Evolutionary conservation across 768 basidiomycete genomes (phyloP), one percentile per base, ranked within the genome.

Genomic region (Tulasnella sp.): DNA sequence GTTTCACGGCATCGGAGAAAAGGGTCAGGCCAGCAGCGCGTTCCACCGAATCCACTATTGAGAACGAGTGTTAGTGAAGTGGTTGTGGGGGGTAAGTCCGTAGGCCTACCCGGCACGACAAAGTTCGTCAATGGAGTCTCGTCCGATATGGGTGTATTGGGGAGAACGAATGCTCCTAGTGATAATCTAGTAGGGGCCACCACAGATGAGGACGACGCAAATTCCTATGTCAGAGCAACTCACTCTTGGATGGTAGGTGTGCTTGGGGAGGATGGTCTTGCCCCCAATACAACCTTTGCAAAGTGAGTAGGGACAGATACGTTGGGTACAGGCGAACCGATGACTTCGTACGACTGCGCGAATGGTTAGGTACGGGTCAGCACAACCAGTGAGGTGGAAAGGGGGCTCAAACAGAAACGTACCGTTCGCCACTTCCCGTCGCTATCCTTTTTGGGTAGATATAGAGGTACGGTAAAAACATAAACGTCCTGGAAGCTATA

Each of bases 351-450:
- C 2, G 78, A 82, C 91, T 97, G 63, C 3, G 25, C 40, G 6
- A 49, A 23, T 40, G n/a, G n/a, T n/a, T n/a, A n/a, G n/a, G 48
- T 6, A 12, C 39, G 11, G 34, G 40, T 21, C 40, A 41, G 6
- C 21, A 17, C 31, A 12, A 35, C 14, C 9, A 17, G 25, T 34
- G 49, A 51, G 41, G 29, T 15, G 19, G 45, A 5, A n/a, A 25
- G 19, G 12, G 12, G 34, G 4, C 15, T 19, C 17, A 12, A 19
- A 1, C 11, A 42, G 35, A 17, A 2, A 79, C 88, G 70, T 65
- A 96, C 93, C 63, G 98, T 86, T 56, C 89, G 81, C 84, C 86
- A 97, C 71, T 94, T 98, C 8, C 93, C 92, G 65, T 98, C 94
- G 2, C 80, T 64, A 3, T 89, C 85, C 48, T 79, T 77, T 48